Evolutionary conservation across 2,329 filamentous ascomycete species (phyloP).

Genomic region (Botrytis squamosa): DNA sequence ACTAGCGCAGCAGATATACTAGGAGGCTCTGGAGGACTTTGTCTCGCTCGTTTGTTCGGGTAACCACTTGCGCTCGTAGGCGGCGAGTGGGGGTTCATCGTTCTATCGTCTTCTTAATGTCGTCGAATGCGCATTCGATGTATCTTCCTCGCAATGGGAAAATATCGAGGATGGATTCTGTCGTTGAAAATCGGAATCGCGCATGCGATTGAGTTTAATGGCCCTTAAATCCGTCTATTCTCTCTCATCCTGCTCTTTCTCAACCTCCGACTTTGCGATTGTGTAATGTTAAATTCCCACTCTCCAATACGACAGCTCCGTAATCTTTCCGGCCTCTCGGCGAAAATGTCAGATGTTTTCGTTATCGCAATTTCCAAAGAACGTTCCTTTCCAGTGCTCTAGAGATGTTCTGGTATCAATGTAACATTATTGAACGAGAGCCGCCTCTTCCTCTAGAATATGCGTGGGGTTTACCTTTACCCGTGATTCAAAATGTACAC

Average conservation of each 20-base stretch:
- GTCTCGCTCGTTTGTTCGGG: constrained; percentile 58
- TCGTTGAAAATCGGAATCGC: not conserved
- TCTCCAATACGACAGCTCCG: not conserved
- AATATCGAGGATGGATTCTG: not conserved
- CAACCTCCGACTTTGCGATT: constrained; percentile 11
- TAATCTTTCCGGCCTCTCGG: constrained; percentile 13
- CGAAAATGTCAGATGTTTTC: constrained; percentile 13
- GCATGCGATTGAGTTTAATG: constrained; percentile 11
- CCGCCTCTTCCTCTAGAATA: constrained; percentile 6
- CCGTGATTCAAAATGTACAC: constrained; percentile 2
- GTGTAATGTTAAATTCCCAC: not conserved
- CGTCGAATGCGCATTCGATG: constrained; percentile 8
- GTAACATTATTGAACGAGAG: constrained; percentile 14
- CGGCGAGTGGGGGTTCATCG: constrained; percentile 50
- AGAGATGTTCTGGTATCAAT: not conserved
- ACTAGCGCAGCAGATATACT: constrained; percentile 37
- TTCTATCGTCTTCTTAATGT: constrained; percentile 7
- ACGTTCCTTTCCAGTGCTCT: not conserved
- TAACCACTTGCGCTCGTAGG: constrained; percentile 47
- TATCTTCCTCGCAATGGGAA: not conserved
- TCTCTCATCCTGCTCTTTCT: constrained; percentile 15
- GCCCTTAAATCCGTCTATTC: not conserved
- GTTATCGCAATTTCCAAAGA: not conserved
- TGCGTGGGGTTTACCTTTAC: constrained; percentile 4
- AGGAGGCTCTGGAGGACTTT: constrained; percentile 46